phyloP scores from a whole-genome alignment of 805 yeast genomes.

The Clavispora santaluciae region DNA sequence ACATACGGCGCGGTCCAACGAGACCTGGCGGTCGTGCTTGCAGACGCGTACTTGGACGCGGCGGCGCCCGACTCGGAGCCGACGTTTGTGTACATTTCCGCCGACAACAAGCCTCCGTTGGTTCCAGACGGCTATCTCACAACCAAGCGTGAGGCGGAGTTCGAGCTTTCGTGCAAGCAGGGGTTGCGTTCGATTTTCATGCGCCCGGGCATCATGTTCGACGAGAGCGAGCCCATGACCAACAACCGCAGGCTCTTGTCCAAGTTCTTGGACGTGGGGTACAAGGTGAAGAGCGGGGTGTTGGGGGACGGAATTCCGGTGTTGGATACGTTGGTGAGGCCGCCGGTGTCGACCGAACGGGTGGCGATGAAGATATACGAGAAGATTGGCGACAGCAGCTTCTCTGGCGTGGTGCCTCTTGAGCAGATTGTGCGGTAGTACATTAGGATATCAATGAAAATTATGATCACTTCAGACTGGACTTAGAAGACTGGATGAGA shows the following conservation, averaged over 20 bases:
- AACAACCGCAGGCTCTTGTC: constrained; percentile 41
- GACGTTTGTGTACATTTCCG: constrained; percentile 70
- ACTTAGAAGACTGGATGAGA: too few species aligned
- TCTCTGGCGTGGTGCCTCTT: constrained; percentile 55
- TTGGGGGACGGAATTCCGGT: constrained; percentile 31
- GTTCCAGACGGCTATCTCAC: constrained; percentile 63
- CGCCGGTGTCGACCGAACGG: constrained; percentile 60
- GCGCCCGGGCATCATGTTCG: constrained; percentile 85
- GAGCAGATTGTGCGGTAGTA: constrained; percentile 34
- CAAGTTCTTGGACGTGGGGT: constrained; percentile 37
- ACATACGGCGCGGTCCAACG: constrained; percentile 64
- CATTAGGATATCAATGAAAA: not conserved
- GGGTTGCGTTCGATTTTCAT: constrained; percentile 56
- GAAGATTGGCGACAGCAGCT: constrained; percentile 45
- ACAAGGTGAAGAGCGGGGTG: constrained; percentile 40
- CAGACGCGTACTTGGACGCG: constrained; percentile 44
- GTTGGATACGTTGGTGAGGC: constrained; percentile 43
- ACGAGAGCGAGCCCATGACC: constrained; percentile 32
- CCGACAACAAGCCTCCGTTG: constrained; percentile 66
- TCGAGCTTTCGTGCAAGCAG: constrained; percentile 42
- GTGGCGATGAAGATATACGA: constrained; percentile 60
- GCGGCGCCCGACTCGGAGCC: constrained; percentile 18
- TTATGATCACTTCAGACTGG: too few species aligned
- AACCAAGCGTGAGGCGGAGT: constrained; percentile 76
- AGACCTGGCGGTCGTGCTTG: constrained; percentile 62